A percentile compares a stretch with the other conserved stretches of the same genome.
These are phyloP conservation scores for Choricystis sp. DNA, from an alignment of 139 green algal genomes.

Conservation along the genomic window DNA sequence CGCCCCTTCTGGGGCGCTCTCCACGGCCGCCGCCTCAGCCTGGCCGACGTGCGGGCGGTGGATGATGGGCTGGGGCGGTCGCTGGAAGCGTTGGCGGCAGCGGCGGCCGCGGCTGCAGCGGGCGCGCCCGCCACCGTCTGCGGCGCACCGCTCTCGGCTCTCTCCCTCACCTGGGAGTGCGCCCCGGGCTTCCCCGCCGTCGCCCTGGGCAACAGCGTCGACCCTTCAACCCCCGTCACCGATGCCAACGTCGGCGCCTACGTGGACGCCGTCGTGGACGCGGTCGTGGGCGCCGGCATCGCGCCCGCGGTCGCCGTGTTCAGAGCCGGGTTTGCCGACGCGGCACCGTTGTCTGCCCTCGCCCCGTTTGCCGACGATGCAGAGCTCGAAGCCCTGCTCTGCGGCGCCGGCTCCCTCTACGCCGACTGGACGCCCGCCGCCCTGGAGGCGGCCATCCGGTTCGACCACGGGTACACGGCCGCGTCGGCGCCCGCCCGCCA, in stretches of 20 bases:
- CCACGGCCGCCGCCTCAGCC: constrained; percentile 38
- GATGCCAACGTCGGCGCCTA: constrained; percentile 58
- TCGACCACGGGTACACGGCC: constrained; percentile 73
- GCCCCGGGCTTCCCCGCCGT: constrained; percentile 43
- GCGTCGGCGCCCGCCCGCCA: constrained; percentile 19
- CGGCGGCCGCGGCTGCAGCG: constrained; percentile 6
- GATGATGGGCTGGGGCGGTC: constrained; percentile 53
- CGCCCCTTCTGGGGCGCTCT: constrained; percentile 66
- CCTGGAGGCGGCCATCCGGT: constrained; percentile 77
- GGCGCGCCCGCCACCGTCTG: constrained; percentile 28
- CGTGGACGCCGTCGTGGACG: constrained; percentile 70
- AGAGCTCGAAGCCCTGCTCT: constrained; percentile 88
- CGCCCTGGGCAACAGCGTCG: background rate
- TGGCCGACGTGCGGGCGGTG: constrained; percentile 55
- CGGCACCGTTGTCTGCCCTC: constrained; percentile 47
- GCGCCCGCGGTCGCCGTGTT: constrained; percentile 58
- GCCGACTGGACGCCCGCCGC: constrained; percentile 53
- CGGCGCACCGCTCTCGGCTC: constrained; percentile 60
- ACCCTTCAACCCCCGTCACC: constrained; percentile 23
- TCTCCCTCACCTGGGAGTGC: constrained; percentile 89
- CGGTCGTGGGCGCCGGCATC: constrained; percentile 62
- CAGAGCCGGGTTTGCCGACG: constrained; percentile 63
- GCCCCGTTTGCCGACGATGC: constrained; percentile 75
- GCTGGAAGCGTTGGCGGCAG: constrained; percentile 50
- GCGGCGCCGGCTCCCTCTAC: constrained; percentile 25